phyloP scores from a whole-genome alignment of 2,329 filamentous ascomycete species.

The Lachnellula subtilissima region DNA sequence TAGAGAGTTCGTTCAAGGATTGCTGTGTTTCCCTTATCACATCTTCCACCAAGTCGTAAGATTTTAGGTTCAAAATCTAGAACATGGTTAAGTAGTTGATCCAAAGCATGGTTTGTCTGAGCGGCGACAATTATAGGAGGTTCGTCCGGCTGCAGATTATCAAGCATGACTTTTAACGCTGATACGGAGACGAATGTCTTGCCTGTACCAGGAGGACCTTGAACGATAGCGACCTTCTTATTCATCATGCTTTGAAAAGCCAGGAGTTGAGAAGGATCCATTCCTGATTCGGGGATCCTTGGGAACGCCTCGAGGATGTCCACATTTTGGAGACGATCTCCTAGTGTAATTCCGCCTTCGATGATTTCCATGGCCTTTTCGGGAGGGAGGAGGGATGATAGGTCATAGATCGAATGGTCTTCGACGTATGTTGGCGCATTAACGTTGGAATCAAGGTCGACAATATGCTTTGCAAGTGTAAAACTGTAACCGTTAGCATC shows the following conservation, averaged over 20 bases:
- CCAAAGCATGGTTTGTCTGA: conserved; percentile 86
- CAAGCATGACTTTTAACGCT: conserved; percentile 61
- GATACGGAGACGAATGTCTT: conserved; percentile 81
- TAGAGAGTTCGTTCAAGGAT: conserved; percentile 65
- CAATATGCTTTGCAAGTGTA: conserved; percentile 58
- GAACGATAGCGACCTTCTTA: conserved; percentile 68
- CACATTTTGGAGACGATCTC: conserved; percentile 40
- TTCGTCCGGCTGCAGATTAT: conserved; percentile 50
- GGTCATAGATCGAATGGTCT: conserved; percentile 43
- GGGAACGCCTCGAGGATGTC: conserved; percentile 52
- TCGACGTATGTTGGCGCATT: conserved; percentile 49
- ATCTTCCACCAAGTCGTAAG: conserved; percentile 46
- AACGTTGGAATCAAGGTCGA: conserved; percentile 42
- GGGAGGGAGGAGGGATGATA: conserved; percentile 40
- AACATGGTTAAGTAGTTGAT: conserved; percentile 61
- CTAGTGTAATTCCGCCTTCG: conserved; percentile 17
- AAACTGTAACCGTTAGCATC: conserved; percentile 38
- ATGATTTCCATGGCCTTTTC: conserved; percentile 9
- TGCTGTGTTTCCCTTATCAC: conserved; percentile 42
- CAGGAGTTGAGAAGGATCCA: conserved; percentile 67
- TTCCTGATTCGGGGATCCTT: conserved; percentile 35
- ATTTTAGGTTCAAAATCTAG: conserved; percentile 54
- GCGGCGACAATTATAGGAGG: conserved; percentile 74
- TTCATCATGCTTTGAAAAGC: conserved; percentile 68
- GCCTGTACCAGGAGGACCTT: conserved; percentile 71